A percentile compares a stretch with the other conserved stretches of the same genome.
Evolutionary conservation across 1,139 yeast genomes (phyloP).

Genomic region (Pichia sp.): DNA sequence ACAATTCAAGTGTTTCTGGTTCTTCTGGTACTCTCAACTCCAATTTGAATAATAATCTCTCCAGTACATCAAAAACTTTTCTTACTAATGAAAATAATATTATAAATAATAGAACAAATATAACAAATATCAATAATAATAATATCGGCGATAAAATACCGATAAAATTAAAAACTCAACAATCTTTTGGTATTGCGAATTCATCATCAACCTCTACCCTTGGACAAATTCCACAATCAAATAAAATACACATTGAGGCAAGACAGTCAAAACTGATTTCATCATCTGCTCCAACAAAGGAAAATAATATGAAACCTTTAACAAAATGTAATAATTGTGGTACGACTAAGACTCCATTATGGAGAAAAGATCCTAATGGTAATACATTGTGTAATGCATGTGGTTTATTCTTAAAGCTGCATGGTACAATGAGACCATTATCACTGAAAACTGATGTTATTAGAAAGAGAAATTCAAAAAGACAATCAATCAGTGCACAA

Average conservation of each 20-base stretch:
- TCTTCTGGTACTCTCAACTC: background rate
- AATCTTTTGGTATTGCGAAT: background rate
- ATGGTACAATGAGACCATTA: conserved; percentile 53
- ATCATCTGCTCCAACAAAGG: conserved; percentile 19
- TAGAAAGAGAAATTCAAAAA: conserved; percentile 45
- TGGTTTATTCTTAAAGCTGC: conserved; percentile 50
- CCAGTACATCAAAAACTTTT: too few relatives aligned
- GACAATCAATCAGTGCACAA: conserved; percentile 21
- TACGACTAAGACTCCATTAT: conserved; percentile 50
- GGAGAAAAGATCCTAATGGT: conserved; percentile 54
- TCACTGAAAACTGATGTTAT: conserved; percentile 53
- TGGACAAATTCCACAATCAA: conserved; percentile 11
- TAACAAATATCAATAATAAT: too few relatives aligned
- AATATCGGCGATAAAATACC: background rate
- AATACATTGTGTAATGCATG: conserved; percentile 57
- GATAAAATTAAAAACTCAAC: background rate
- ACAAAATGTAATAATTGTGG: conserved; percentile 47
- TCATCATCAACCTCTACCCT: background rate
- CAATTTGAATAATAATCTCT: background rate
- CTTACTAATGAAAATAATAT: too few relatives aligned
- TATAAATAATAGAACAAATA: background rate
- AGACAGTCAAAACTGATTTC: conserved; percentile 16
- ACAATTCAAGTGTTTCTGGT: too few relatives aligned
- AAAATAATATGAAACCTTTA: conserved; percentile 15
- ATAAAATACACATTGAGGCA: conserved; percentile 15